Conservation (phyloP, 106 monocot species). For the Dendrobium officinale region DNA sequence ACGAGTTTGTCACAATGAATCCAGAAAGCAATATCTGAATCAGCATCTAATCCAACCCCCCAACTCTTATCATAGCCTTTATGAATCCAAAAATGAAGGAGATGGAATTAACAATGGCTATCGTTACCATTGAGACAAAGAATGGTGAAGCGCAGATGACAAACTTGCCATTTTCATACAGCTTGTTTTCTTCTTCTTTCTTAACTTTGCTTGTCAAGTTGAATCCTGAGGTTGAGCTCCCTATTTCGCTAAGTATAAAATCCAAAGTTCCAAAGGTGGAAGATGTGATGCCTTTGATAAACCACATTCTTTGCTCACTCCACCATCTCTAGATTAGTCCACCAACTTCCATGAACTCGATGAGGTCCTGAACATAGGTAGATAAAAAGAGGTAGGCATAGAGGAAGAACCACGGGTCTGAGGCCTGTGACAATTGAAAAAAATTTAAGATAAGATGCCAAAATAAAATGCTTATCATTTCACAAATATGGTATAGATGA, state of each 20-base stretch:
- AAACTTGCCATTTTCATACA: conserved; percentile 41
- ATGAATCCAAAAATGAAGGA: conserved; percentile 26
- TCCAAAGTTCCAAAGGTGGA: conserved; percentile 28
- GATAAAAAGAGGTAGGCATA: conserved; percentile 53
- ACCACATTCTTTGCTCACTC: conserved; percentile 78
- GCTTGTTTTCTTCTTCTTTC: conserved; percentile 27
- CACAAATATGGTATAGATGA: too few relatives aligned
- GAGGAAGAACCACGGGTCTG: conserved; percentile 40
- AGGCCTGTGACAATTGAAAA: conserved; percentile 17
- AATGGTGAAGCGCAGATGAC: conserved; percentile 55
- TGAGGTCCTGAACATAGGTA: conserved; percentile 34
- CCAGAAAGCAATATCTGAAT: conserved; percentile 49
- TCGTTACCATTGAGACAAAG: conserved; percentile 37
- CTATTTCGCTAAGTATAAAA: conserved; percentile 30
- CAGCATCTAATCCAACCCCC: conserved; percentile 24
- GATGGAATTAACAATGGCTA: conserved; percentile 35
- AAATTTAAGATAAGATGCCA: too few relatives aligned
- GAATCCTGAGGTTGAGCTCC: conserved; percentile 38
- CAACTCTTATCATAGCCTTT: conserved; percentile 12
- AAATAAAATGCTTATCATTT: too few relatives aligned
- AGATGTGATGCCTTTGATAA: conserved; percentile 53
- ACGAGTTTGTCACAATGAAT: conserved; percentile 43
- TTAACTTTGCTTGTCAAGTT: conserved; percentile 56
- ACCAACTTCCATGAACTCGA: conserved; percentile 26
- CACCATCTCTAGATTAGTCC: conserved; percentile 54